A percentile compares a stretch with the other conserved stretches of the same genome.
These are phyloP conservation scores for Vitellaria paradoxa DNA, from an alignment of 179 eudicot genomes.

Conservation along the genomic window DNA sequence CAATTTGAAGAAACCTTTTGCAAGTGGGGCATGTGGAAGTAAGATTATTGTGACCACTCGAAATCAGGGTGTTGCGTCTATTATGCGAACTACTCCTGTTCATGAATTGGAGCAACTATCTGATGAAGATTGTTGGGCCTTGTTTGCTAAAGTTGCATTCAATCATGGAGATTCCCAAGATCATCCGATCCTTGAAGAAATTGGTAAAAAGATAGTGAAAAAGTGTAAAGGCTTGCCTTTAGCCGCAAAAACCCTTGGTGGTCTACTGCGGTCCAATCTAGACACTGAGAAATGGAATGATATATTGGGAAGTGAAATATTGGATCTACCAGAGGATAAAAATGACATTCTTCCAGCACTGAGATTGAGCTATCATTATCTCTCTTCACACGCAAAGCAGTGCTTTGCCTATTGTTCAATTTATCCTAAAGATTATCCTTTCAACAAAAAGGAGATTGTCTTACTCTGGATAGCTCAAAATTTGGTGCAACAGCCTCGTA, in stretches of 20 bases:
- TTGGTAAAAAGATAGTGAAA: slow-evolving; percentile 9
- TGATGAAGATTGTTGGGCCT: slow-evolving; percentile 9
- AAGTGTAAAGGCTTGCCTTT: slow-evolving; percentile 15
- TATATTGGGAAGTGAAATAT: slow-evolving; percentile 1
- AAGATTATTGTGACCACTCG: slow-evolving; percentile 15
- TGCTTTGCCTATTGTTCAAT: slow-evolving; percentile 33
- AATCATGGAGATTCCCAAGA: background rate
- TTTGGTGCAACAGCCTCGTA: background rate
- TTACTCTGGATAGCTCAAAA: slow-evolving; percentile 8
- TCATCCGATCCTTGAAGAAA: background rate
- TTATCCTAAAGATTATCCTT: slow-evolving; percentile 21
- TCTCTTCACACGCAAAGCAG: slow-evolving; percentile 28
- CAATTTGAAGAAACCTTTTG: background rate
- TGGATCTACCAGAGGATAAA: slow-evolving; percentile 8
- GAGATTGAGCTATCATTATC: slow-evolving; percentile 26
- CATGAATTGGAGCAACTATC: background rate
- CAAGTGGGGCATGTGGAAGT: slow-evolving; percentile 17
- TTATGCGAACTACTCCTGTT: background rate
- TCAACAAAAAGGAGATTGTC: slow-evolving; percentile 9
- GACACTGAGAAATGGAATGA: slow-evolving; percentile 23
- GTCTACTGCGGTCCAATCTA: slow-evolving; percentile 16
- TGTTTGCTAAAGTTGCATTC: slow-evolving; percentile 1
- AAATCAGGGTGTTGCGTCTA: background rate
- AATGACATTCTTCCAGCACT: slow-evolving; percentile 20
- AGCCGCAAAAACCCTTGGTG: slow-evolving; percentile 22